A percentile compares a stretch with the other conserved stretches of the same genome.
Conservation (phyloP, 192 early-diverging fungal species). For the Dissophora globulifera region DNA sequence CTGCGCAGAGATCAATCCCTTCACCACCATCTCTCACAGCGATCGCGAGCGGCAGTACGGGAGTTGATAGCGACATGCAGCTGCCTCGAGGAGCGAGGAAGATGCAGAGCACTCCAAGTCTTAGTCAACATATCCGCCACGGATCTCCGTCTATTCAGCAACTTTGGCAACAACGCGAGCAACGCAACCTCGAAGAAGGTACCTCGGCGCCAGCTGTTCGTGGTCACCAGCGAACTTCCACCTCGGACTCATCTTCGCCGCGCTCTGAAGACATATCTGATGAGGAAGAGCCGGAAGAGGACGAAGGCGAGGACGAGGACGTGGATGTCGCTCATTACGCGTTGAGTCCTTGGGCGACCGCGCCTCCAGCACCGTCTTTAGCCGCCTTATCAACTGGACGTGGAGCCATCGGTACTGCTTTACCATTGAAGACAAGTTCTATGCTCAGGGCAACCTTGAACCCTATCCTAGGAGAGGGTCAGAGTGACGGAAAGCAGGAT, state of each 20-base stretch:
- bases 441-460: not conserved
- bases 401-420: too few species aligned
- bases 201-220: not conserved
- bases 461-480: not conserved
- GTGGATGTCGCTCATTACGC: slow-evolving; percentile 23
- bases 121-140: slow-evolving; percentile 11
- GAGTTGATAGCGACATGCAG: too few species aligned
- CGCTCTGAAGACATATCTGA: slow-evolving; percentile 12
- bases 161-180: not conserved
- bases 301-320: slow-evolving; percentile 22
- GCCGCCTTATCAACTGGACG: too few species aligned
- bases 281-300: slow-evolving; percentile 4
- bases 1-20: slow-evolving; percentile 14
- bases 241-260: slow-evolving; percentile 16
- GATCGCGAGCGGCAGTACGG: too few species aligned
- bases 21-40: slow-evolving; percentile 14
- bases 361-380: not conserved
- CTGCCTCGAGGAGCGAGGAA: slow-evolving; percentile 12
- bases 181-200: not conserved
- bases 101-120: slow-evolving; percentile 27
- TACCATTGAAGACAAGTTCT: too few species aligned
- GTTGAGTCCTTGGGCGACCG: slow-evolving; percentile 18
- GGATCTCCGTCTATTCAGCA: not conserved
- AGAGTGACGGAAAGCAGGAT: not conserved
- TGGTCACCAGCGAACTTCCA: too few species aligned